Evolutionary conservation across 305 asterid species (phyloP), one percentile per base, ranked within the genome.

Genomic region (Fraxinus greggii): DNA sequence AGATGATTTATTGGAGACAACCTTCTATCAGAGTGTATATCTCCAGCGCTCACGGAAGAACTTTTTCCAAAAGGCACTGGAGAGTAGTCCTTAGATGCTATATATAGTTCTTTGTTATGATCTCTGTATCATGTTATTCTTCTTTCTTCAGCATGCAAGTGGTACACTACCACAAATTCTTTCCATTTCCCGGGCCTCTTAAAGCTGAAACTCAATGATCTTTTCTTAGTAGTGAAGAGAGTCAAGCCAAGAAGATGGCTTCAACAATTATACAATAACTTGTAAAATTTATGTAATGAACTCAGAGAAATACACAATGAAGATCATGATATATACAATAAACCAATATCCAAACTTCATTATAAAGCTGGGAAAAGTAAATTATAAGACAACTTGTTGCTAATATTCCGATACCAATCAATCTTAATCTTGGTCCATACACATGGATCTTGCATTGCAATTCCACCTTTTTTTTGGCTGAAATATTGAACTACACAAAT

Each of bases 21-120:
- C 97, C 1, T 90, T 83, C 72, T 87, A 89, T 83, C 98, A 94
- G 89, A 94, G 81, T 92, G 98, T 95, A 94, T 93, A 35, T 93
- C 94, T 85, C 99, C 99, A 0, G 84, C 92, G 2, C 90, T 93
- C 42, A 91, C 92, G 2, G 94, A 93, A 35, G 97, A 95, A 73
- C 61, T 95, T 69, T 93, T 95, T 81, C 96, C 96, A 33, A 92
- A 94, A 83, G 90, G 89, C 73, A 65, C 19, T 65, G 23, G 36
- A 12, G 35, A 65, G 19, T 23, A 28, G 73, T 65, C 28, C 19
- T 65, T 65, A 65, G 73, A 24, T 65, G 26, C 35, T 10, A 65
- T 63, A 63, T 23, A 1, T 13, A 65, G 9, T 65, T 65, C 72
- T 61, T 61, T 12, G 5, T 7, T 61, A 21, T 9, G 31, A 61